Base-by-base conservation (phyloP, 1,284 basidiomycete genomes). In the Tilletiopsis washingtonensis region DNA sequence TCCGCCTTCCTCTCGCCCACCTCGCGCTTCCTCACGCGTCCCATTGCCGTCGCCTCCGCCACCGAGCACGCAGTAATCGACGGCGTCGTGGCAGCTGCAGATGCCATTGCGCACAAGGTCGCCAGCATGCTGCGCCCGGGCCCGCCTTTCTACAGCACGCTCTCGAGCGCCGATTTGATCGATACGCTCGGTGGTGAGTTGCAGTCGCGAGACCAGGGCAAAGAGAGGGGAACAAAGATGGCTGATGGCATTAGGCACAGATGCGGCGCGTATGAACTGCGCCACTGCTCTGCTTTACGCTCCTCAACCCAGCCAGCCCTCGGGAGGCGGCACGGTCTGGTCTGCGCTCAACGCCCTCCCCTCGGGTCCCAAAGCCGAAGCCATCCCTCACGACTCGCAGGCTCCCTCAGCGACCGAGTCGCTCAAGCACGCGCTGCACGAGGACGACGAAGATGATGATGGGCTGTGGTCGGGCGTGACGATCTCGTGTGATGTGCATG, bases 41-140 rank as follows among this genome's bases (percentile, higher is more conserved):
- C 9, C 9, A 34, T 9, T 9, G 29, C 9, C n/a, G 29, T 9
- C n/a, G 29, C 29, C 29, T 9, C 9, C 29, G 29, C 29, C 9
- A 34, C 9, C 29, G 29, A 9, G 20, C 49, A 55, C 11, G 59
- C 55, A 9, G 54, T 53, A 11, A 53, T 56, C 47, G 53, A 49
- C 12, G 52, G 50, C 41, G 49, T 43, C 9, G 56, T 49, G 9
- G 36, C 37, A 46, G 25, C 44, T n/a, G 19, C 20, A 46, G 4
- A 49, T 6, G 49, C 51, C 2, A 54, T 64, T 4, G 62, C 61
- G 1, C 51, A 57, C 21, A 67, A 67, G 59, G 56, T 67, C 47
- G 65, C 65, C 7, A 55, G 53, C 12, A 57, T 67, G 53, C 59
- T 67, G 46, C 54, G 57, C 20, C 65, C 65, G 1, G 65, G 65